These are phyloP conservation scores for Hygrophoropsis aurantiaca DNA, from an alignment of 768 basidiomycete species.

Conservation along the genomic window DNA sequence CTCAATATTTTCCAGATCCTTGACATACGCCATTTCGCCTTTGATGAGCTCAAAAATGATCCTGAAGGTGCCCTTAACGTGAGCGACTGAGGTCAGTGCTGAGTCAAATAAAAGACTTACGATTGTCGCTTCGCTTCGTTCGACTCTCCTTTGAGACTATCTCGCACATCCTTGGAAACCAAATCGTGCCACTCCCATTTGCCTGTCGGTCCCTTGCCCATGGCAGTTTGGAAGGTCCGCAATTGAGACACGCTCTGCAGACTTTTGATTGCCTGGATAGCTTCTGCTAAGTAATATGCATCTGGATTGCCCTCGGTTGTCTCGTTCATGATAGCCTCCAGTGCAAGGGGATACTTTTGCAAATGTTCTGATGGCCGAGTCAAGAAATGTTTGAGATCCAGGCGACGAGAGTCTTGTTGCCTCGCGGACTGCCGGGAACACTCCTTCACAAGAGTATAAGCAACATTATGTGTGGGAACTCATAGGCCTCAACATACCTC, in stretches of 20 bases:
- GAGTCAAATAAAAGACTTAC: slow-evolving; percentile 43
- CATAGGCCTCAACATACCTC: slow-evolving; percentile 51
- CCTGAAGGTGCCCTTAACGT: slow-evolving; percentile 38
- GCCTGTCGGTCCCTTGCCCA: slow-evolving; percentile 75
- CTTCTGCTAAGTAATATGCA: slow-evolving; percentile 77
- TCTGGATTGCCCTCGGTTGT: slow-evolving; percentile 82
- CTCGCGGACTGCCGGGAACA: slow-evolving; percentile 45
- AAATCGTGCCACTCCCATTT: slow-evolving; percentile 94
- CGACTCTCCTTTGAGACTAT: slow-evolving; percentile 60
- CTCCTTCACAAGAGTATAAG: slow-evolving; percentile 13
- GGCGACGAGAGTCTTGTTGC: slow-evolving; percentile 54
- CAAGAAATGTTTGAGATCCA: slow-evolving; percentile 64
- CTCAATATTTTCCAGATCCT: slow-evolving; percentile 85
- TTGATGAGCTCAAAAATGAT: slow-evolving; percentile 95
- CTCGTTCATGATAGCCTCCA: slow-evolving; percentile 85
- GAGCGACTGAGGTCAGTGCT: neutral
- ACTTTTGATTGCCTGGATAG: slow-evolving; percentile 80
- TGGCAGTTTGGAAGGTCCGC: slow-evolving; percentile 86
- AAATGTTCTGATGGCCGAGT: slow-evolving; percentile 63
- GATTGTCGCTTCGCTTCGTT: slow-evolving; percentile 81
- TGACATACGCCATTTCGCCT: slow-evolving; percentile 93
- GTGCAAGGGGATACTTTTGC: slow-evolving; percentile 70
- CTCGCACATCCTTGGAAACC: slow-evolving; percentile 65
- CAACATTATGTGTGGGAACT: neutral
- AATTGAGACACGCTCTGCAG: slow-evolving; percentile 80